Evolutionary conservation across 495 filamentous ascomycete species (phyloP), one percentile per base, ranked within the genome.

Genomic region (Daldinia vernicosa): DNA sequence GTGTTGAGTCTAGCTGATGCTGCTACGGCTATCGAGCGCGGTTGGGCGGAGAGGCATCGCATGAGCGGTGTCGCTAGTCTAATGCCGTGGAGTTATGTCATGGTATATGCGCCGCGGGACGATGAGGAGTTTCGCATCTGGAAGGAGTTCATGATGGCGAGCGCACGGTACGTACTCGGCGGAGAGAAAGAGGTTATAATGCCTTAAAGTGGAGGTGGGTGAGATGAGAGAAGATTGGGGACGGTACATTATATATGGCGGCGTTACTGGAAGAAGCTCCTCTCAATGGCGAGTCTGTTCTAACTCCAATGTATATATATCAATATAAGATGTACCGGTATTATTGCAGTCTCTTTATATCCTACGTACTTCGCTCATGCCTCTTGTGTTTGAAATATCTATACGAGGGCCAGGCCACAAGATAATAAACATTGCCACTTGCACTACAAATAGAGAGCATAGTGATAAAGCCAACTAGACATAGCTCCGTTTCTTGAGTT

Each of bases 91-190:
- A 55, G 52, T 6, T 79, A 69, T 39, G 52, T 78, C 15, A 60
- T 80, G 73, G 28, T 80, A 0, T 80, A 80, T 51, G 77, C 77
- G 57, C 78, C 78, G 58, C 69, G 76, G 30, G 62, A 74, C 33
- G 71, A 73, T 1, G 77, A 57, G 43, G 76, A 79, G 61, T 27
- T 75, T 11, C 40, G 43, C 0, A 37, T 74, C 3, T 74, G 78
- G 72, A 67, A 68, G 43, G 60, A 63, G 61, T 72, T 80, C n/a
- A 63, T 76, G 17, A 19, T 47, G 6, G 65, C 73, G 33, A 70
- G 68, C 6, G 67, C 66, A n/a, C 35, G 51, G 28, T 73, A 69
- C 12, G 60, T 33, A 26, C 54, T 72, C 1, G 63, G 63, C 12
- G 60, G 53, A 4, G 55, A 72, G 35, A 32, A 17, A 15, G 50